Evolutionary conservation across 2,329 filamentous ascomycete genomes (phyloP), one percentile per base, ranked within the genome.

Genomic region (Xylaria sp.): DNA sequence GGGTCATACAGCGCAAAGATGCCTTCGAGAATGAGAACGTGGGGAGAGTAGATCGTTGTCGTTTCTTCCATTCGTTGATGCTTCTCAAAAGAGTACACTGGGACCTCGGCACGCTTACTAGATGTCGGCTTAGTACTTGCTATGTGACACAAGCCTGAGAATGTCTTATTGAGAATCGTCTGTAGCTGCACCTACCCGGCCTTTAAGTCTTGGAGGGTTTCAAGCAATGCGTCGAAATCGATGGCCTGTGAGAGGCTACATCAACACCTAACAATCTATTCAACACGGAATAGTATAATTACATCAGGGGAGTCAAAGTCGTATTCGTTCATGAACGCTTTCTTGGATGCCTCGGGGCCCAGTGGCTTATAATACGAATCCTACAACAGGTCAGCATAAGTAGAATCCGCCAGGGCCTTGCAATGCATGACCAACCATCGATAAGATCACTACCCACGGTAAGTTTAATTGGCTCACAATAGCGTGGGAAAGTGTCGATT

Each of bases 301-400:
- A 88, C 87, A 72, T 94, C 89, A 15, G 96, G 96, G 9, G 94
- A 90, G 79, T 99, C 96, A 81, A 99, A 97, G 78, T 99, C 96
- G 80, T 93, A 97, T 78, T 98, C 93, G 78, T 97, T 97, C 68
- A 83, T 83, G 81, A 97, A 97, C 0, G 96, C 96, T 75, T 89
- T 87, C 72, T 84, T 88, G 61, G 93, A 95, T 77, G 96, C 86
- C 77, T 94, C 94, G 2, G 90, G 85, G 20, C 89, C 92, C 74
- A 99, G 83, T 20, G 91, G 92, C 82, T 97, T 98, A 83, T 99
- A 99, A 81, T 97, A 99, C 13, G 95, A 97, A 81, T 99, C 96
- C 93, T 97, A 72, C 3, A 51, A 62, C 59, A 63, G 46, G 72
- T 75, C 36, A 78, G 75, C 53, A 53, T 6, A 54, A n/a, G 20